Evolutionary conservation across 2,329 filamentous ascomycete genomes (phyloP).

Genomic region (Microcyclospora tardicrescens): DNA sequence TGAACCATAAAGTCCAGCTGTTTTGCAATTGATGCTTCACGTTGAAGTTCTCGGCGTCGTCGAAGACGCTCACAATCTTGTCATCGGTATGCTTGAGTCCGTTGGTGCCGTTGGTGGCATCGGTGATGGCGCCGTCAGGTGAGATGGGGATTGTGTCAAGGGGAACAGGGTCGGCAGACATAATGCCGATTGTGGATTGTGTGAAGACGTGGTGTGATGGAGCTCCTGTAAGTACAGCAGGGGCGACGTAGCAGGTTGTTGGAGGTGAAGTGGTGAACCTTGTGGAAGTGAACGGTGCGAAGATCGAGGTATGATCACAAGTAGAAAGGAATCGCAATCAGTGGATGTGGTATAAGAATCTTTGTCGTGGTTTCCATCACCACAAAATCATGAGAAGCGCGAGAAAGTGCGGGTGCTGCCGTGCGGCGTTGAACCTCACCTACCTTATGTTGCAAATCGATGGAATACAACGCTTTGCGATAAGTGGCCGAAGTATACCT

Average conservation of each 20-base stretch:
- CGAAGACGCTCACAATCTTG: constrained; percentile 84
- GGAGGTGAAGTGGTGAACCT: background rate
- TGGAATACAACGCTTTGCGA: no score
- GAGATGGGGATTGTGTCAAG: constrained; percentile 45
- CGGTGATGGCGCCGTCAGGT: constrained; percentile 33
- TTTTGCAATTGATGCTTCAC: constrained; percentile 98
- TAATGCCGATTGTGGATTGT: constrained; percentile 1
- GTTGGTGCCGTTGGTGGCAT: constrained; percentile 35
- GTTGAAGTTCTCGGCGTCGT: constrained; percentile 98
- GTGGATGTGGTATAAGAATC: constrained; percentile 3
- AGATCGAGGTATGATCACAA: background rate
- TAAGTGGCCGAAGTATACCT: no score
- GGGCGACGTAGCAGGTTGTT: background rate
- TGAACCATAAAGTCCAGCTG: constrained; percentile 99
- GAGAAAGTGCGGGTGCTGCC: no score
- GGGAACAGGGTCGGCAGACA: constrained; percentile 31
- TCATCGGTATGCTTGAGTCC: constrained; percentile 26
- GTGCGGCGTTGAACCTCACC: no score
- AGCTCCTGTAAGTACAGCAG: background rate
- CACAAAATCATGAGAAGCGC: no score
- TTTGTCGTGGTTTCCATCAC: no score
- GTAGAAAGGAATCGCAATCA: no score
- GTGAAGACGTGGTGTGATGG: background rate
- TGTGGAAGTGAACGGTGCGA: background rate
- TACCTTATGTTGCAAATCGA: background rate